Base-by-base conservation (phyloP, 2,329 filamentous ascomycete species). In the Penicillium sp. region DNA sequence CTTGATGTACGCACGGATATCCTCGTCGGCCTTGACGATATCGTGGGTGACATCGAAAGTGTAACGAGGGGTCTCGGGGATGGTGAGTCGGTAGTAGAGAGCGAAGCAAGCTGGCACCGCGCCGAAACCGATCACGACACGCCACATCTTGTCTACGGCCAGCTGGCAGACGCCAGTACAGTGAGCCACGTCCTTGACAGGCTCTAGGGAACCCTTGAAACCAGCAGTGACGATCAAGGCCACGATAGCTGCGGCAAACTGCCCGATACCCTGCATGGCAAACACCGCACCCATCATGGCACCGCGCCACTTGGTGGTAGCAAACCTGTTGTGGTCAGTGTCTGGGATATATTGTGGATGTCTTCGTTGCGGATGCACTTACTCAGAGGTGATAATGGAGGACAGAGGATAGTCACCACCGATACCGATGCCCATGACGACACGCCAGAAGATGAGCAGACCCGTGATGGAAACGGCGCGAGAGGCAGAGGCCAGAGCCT, bases 231-330 rank as follows among this genome's bases (percentile, higher is more conserved):
- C 77, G 56, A 90, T 86, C 32, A 93, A 72, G 63, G 87, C 84
- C 48, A 93, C 74, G 19, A 91, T 78, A 32, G 85, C 85, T 33
- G 84, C 86, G 17, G 73, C 74, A 39, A 93, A 81, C 65, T 93
- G 87, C 14, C 87, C 87, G 36, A 93, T 77, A 50, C 87, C 86
- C 64, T 94, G 87, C 85, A 90, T 91, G 52, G 86, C 85, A 58
- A 93, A 93, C 38, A 93, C 87, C 11, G 85, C 76, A 21, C 80
- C 85, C 83, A 94, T 90, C 83, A 93, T 93, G 50, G 86, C 86
- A 52, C 86, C 87, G 65, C 87, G 74, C 81, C 86, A 90, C 66
- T 84, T 88, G 37, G 86, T 91, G 3, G 84, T 90, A 8, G 87
- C 86, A 57, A 93, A 93, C 54, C 79, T 80, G 7, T 11, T 9